Conservation (phyloP, 805 yeast species). For the Kluyveromyces dobzhanskii region DNA sequence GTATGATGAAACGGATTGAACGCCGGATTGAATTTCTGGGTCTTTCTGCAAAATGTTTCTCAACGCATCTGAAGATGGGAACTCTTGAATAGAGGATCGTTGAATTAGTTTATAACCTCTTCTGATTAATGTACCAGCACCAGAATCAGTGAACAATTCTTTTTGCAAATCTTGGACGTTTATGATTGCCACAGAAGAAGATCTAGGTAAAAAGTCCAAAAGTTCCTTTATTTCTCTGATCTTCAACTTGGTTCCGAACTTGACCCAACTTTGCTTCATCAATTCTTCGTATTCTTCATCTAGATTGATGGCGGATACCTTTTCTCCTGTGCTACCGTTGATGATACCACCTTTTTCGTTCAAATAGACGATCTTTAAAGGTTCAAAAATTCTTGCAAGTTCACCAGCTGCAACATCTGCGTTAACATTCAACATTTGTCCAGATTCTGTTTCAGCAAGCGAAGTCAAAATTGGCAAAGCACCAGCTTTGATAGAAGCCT, state of each 20-base stretch:
- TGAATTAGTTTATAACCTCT: slow-evolving; percentile 86
- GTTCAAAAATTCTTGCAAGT: slow-evolving; percentile 92
- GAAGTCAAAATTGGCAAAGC: slow-evolving; percentile 95
- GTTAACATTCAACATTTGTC: slow-evolving; percentile 93
- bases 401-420: slow-evolving; percentile 99
- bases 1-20: slow-evolving; percentile 71
- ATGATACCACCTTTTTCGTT: slow-evolving; percentile 97
- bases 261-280: slow-evolving; percentile 94
- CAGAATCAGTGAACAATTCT: slow-evolving; percentile 95
- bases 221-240: slow-evolving; percentile 94
- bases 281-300: slow-evolving; percentile 93
- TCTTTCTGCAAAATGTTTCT: slow-evolving; percentile 73
- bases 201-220: slow-evolving; percentile 88
- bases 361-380: slow-evolving; percentile 89
- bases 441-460: slow-evolving; percentile 91
- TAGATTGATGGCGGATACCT: slow-evolving; percentile 79
- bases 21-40: slow-evolving; percentile 61
- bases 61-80: slow-evolving; percentile 64
- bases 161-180: slow-evolving; percentile 92
- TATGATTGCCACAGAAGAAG: slow-evolving; percentile 96
- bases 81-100: slow-evolving; percentile 60
- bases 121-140: slow-evolving; percentile 98
- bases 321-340: slow-evolving; percentile 87
- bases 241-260: slow-evolving; percentile 95
- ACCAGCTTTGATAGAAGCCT: slow-evolving; percentile 92